Base-by-base conservation (phyloP, 2,329 filamentous ascomycete genomes). In the Tolypocladium tundrense region DNA sequence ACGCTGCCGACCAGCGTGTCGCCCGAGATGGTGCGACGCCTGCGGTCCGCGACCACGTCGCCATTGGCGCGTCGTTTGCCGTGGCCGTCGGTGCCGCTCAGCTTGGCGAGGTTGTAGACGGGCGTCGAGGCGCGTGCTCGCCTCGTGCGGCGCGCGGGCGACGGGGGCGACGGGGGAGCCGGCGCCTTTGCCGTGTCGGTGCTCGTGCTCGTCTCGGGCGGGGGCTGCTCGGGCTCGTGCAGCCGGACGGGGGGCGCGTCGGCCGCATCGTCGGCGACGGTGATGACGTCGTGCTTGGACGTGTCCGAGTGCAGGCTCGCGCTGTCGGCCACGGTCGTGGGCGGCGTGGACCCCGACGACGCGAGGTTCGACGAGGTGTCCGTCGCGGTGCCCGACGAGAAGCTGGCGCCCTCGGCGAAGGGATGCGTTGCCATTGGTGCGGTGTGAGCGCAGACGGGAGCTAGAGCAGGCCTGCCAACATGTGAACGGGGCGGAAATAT, bases 61-160 rank as follows among this genome's bases (percentile, higher is more conserved):
- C 80, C 78, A 52, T 80, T 82, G 51, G 78, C 69, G 70, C 73
- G 78, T 72, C 73, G 79, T 64, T 79, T 82, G 55, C 79, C 84
- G 63, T 87, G 84, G 50, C 80, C 77, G 35, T 80, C 78, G 53
- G 83, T 88, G 63, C 85, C 85, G 59, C 78, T 80, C 55, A 88
- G 75, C 64, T 82, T 79, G 62, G 83, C 77, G 19, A 88, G 73
- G 65, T 90, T 90, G 73, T 90, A 90, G 19, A 85, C 81, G 14
- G 82, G 79, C 21, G 83, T 74, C 56, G 77, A 79, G n/a, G 73
- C 66, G 61, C 82, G 79, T 42, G 77, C 74, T 65, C 86, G 82
- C 64, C 79, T 79, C 60, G 81, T 77, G 58, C 84, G 81, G 57
- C 68, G 66, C 55, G 69, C 63, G n/a, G 72, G 63, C 10, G 71